These are phyloP conservation scores for Noccaea bulbosa DNA, from an alignment of 345 rosid genomes.

Conservation along the genomic window DNA sequence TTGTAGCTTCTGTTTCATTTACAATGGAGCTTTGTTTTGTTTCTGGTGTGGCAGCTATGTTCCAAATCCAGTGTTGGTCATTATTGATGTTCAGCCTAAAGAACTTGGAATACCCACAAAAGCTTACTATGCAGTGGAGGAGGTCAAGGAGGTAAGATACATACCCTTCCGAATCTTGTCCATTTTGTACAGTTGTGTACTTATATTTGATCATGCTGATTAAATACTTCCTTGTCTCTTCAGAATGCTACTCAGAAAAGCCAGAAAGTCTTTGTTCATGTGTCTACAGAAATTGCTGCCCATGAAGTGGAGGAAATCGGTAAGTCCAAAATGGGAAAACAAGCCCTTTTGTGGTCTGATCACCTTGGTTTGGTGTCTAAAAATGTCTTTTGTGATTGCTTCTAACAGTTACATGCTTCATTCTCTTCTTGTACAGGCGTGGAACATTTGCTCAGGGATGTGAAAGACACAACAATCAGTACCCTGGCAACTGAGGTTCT, in stretches of 20 bases:
- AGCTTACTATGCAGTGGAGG: conserved; percentile 85
- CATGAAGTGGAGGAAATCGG: conserved; percentile 94
- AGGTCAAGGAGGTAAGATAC: conserved; percentile 74
- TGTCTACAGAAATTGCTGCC: conserved; percentile 57
- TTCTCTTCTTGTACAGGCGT: conserved; percentile 56
- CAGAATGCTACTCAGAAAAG: conserved; percentile 92
- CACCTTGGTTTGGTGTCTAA: conserved; percentile 8
- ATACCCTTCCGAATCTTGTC: neutral
- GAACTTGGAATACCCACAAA: conserved; percentile 92
- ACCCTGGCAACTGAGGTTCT: conserved; percentile 82
- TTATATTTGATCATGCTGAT: neutral
- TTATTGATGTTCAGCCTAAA: conserved; percentile 88
- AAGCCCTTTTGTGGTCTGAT: neutral
- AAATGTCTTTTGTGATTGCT: neutral
- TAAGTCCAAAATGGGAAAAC: conserved; percentile 38
- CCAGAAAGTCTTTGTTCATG: conserved; percentile 80
- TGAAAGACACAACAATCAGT: conserved; percentile 87
- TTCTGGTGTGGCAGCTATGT: conserved; percentile 61
- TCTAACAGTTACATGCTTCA: conserved; percentile 6
- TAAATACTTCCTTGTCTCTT: conserved; percentile 3
- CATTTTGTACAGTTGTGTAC: conserved; percentile 7
- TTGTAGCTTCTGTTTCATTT: conserved; percentile 14
- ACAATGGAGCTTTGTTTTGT: neutral
- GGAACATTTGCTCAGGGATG: conserved; percentile 83
- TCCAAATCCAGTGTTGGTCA: conserved; percentile 83